A percentile compares a stretch with the other conserved stretches of the same genome.
phyloP scores from a whole-genome alignment of 352 stramenopile species.

The Phytophthora podocarpi region DNA sequence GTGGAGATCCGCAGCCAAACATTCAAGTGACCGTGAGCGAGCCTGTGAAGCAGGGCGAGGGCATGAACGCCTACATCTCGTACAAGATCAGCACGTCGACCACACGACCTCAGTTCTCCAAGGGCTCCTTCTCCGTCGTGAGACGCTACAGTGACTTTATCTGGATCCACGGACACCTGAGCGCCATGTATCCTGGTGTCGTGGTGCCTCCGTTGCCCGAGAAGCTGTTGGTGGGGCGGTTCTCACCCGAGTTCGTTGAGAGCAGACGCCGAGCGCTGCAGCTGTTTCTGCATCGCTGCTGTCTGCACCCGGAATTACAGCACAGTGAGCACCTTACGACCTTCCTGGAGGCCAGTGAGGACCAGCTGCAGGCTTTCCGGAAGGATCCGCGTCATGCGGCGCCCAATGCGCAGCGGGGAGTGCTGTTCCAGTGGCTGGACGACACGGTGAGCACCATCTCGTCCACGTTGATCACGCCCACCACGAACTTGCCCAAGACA shows the following conservation, averaged over 20 bases:
- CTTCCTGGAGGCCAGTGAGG: slow-evolving; percentile 83
- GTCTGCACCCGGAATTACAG: slow-evolving; percentile 81
- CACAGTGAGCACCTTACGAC: slow-evolving; percentile 85
- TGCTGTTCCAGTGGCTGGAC: slow-evolving; percentile 89
- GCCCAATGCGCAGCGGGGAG: slow-evolving; percentile 46
- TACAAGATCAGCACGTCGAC: slow-evolving; percentile 94
- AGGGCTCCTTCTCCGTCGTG: slow-evolving; percentile 90
- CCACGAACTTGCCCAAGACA: slow-evolving; percentile 79
- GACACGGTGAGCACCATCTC: slow-evolving; percentile 88
- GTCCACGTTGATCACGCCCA: slow-evolving; percentile 59
- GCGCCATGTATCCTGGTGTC: slow-evolving; percentile 81
- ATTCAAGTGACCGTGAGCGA: slow-evolving; percentile 93
- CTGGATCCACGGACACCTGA: slow-evolving; percentile 94
- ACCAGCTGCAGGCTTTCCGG: slow-evolving; percentile 67
- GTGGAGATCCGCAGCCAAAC: slow-evolving; percentile 17
- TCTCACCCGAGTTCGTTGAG: slow-evolving; percentile 94
- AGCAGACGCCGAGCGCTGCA: slow-evolving; percentile 78
- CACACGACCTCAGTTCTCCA: slow-evolving; percentile 82
- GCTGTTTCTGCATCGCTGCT: slow-evolving; percentile 82
- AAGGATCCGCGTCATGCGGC: slow-evolving; percentile 66
- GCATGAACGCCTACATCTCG: slow-evolving; percentile 98
- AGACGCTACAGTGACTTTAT: slow-evolving; percentile 96
- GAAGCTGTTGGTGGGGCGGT: slow-evolving; percentile 94
- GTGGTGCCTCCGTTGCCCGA: slow-evolving; percentile 96
- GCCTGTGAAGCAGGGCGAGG: slow-evolving; percentile 95